Conservation (phyloP, 148 eudicot genomes). For the Diospyros lotus region DNA sequence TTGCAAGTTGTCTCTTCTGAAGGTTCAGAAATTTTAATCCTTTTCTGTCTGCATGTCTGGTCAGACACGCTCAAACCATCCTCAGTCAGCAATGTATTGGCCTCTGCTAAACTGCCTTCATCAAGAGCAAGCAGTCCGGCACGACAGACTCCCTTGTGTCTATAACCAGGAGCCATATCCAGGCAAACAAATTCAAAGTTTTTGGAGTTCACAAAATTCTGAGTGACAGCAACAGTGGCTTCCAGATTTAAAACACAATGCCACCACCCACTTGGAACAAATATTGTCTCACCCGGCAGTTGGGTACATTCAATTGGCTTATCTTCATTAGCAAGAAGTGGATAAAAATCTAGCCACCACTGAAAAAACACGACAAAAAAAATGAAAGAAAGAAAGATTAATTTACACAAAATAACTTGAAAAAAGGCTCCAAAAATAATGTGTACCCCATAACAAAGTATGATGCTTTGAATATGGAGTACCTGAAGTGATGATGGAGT, state of each 20-base stretch:
- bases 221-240: constrained; percentile 84
- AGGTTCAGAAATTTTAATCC: constrained; percentile 30
- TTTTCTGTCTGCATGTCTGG: constrained; percentile 48
- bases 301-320: constrained; percentile 96
- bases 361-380: constrained; percentile 22
- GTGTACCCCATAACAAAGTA: constrained; percentile 2
- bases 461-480: constrained; percentile 2
- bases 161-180: constrained; percentile 98
- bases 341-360: constrained; percentile 99
- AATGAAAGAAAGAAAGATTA: neutral
- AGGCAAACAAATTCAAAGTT: constrained; percentile 92
- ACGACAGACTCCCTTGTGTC: constrained; percentile 92
- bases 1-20: constrained; percentile 22
- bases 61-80: constrained; percentile 29
- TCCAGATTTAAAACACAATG: constrained; percentile 95
- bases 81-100: constrained; percentile 20
- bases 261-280: constrained; percentile 99
- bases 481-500: constrained; percentile 97
- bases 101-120: constrained; percentile 33
- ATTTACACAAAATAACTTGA: neutral
- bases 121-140: constrained; percentile 89
- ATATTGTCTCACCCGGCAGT: constrained; percentile 93
- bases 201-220: constrained; percentile 80
- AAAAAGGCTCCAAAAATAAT: neutral
- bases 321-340: constrained; percentile 77